phyloP scores from a whole-genome alignment of 345 rosid genomes.

The Raphanus raphanistrum region DNA sequence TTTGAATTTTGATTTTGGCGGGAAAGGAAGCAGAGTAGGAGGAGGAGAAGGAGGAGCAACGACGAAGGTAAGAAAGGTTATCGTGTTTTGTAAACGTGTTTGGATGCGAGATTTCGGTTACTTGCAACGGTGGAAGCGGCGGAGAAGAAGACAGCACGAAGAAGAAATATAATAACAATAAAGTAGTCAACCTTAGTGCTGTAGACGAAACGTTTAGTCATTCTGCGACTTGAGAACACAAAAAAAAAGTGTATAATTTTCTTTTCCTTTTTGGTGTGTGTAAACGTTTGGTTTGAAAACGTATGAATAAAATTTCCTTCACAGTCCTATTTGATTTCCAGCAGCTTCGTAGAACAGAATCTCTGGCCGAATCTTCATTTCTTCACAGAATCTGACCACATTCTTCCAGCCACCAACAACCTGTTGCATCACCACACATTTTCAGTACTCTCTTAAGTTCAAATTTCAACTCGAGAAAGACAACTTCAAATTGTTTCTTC shows the following conservation, averaged over 20 bases:
- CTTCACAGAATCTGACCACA: slow-evolving; percentile 23
- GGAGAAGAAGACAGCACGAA: slow-evolving; percentile 37
- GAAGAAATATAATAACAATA: slow-evolving; percentile 39
- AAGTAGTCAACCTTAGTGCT: slow-evolving; percentile 49
- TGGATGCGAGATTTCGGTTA: slow-evolving; percentile 79
- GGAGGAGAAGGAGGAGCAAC: slow-evolving; percentile 23
- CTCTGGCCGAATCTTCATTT: slow-evolving; percentile 29
- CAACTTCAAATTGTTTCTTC: not conserved
- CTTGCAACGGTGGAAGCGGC: slow-evolving; percentile 66
- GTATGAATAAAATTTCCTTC: slow-evolving; percentile 10
- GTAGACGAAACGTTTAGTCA: slow-evolving; percentile 45
- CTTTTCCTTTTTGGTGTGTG: not conserved
- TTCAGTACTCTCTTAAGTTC: not conserved
- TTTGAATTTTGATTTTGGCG: slow-evolving; percentile 1
- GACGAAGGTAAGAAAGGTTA: slow-evolving; percentile 45
- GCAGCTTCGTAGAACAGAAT: slow-evolving; percentile 32
- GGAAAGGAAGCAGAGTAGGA: slow-evolving; percentile 6
- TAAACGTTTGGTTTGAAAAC: not conserved
- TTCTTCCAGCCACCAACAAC: slow-evolving; percentile 28
- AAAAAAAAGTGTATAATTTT: not conserved
- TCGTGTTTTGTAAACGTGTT: slow-evolving; percentile 78
- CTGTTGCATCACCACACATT: not conserved
- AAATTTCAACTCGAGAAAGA: not conserved
- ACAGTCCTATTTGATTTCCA: not conserved
- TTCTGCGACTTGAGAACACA: slow-evolving; percentile 22